These are phyloP conservation scores for Xerocomus spinulosus DNA, from an alignment of 768 basidiomycete genomes.

Conservation along the genomic window DNA sequence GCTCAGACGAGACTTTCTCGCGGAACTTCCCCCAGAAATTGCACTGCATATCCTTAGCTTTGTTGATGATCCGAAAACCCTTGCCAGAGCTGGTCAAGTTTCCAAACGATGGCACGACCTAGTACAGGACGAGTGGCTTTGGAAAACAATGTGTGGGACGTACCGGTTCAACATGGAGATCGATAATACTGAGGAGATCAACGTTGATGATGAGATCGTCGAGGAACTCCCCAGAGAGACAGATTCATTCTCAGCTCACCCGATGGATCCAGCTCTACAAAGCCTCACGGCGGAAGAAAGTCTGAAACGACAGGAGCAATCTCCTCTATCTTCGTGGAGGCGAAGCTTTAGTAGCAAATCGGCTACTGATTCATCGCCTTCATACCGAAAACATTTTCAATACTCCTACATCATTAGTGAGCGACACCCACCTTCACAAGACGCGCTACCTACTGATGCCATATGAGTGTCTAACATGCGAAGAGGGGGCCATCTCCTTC, in stretches of 20 bases:
- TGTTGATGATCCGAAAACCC: conserved; percentile 68
- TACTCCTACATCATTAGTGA: conserved; percentile 65
- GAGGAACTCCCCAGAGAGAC: conserved; percentile 34
- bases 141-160: conserved; percentile 68
- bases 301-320: conserved; percentile 26
- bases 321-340: conserved; percentile 24
- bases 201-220: conserved; percentile 22
- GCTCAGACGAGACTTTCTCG: conserved; percentile 57
- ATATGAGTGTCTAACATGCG: conserved; percentile 74
- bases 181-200: conserved; percentile 18
- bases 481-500: conserved; percentile 64
- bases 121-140: conserved; percentile 69
- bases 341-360: conserved; percentile 9
- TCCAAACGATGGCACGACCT: conserved; percentile 68
- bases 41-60: conserved; percentile 70
- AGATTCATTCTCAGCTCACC: conserved; percentile 31
- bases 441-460: not conserved
- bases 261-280: conserved; percentile 40
- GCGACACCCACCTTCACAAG: conserved; percentile 19
- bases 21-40: conserved; percentile 64
- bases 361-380: conserved; percentile 20
- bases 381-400: conserved; percentile 70
- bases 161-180: conserved; percentile 43
- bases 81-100: conserved; percentile 66
- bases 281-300: conserved; percentile 33